Evolutionary conservation across 768 basidiomycete genomes (phyloP).

Genomic region (Neoboletus subvelutipes): DNA sequence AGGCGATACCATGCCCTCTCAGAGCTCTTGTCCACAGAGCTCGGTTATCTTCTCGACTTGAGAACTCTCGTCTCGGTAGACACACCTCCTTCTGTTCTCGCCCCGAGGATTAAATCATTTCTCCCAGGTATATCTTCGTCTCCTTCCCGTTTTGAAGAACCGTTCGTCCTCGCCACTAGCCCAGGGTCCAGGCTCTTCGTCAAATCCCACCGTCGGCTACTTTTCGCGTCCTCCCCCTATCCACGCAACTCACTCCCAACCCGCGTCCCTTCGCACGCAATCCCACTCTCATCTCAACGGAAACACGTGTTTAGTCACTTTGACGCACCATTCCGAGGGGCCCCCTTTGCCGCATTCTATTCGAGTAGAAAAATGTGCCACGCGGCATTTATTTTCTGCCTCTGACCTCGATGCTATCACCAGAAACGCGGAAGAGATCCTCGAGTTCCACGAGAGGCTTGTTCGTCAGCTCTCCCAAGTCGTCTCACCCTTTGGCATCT

Average conservation of each 20-base stretch:
- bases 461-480: slow-evolving; percentile 52
- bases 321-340: slow-evolving; percentile 19
- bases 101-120: background rate
- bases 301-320: slow-evolving; percentile 11
- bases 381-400: slow-evolving; percentile 56
- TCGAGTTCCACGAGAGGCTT: slow-evolving; percentile 68
- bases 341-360: slow-evolving; percentile 9
- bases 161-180: slow-evolving; percentile 20
- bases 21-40: slow-evolving; percentile 85
- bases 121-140: slow-evolving; percentile 62
- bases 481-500: slow-evolving; percentile 52
- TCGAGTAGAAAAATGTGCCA: slow-evolving; percentile 32
- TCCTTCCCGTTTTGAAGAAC: slow-evolving; percentile 48
- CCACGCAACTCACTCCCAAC: slow-evolving; percentile 42
- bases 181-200: slow-evolving; percentile 20
- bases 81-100: slow-evolving; percentile 9
- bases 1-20: slow-evolving; percentile 72
- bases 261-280: slow-evolving; percentile 46
- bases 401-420: slow-evolving; percentile 57
- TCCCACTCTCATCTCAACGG: slow-evolving; percentile 38
- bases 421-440: slow-evolving; percentile 67
- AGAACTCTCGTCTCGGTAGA: slow-evolving; percentile 72
- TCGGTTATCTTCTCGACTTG: slow-evolving; percentile 77
- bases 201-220: slow-evolving; percentile 30
- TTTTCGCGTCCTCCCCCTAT: slow-evolving; percentile 39